Evolutionary conservation across 495 filamentous ascomycete species (phyloP).

Genomic region (Lichenothelia convexa): DNA sequence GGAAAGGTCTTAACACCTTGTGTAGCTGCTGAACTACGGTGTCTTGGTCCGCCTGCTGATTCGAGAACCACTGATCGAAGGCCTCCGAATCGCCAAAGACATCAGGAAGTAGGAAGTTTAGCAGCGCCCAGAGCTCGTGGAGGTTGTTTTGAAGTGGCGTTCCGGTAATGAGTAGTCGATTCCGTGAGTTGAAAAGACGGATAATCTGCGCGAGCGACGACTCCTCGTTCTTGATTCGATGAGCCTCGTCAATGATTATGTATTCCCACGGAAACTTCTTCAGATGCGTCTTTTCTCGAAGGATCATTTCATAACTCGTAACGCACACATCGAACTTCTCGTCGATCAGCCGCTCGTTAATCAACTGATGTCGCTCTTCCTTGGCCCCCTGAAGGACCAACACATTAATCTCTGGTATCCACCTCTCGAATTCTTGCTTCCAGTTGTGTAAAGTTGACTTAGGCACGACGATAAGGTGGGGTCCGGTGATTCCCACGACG

Average conservation of each 20-base stretch:
- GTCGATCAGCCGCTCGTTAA: conserved; percentile 75
- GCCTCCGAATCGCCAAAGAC: conserved; percentile 94
- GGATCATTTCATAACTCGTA: conserved; percentile 93
- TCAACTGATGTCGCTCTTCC: conserved; percentile 74
- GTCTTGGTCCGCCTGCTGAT: conserved; percentile 76
- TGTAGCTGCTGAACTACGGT: conserved; percentile 95
- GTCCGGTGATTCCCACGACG: conserved; percentile 68
- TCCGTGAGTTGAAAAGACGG: conserved; percentile 88
- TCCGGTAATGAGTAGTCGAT: conserved; percentile 88
- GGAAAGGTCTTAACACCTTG: conserved; percentile 78
- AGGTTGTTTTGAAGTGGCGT: conserved; percentile 97
- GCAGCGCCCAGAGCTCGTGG: conserved; percentile 95
- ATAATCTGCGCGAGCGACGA: conserved; percentile 95
- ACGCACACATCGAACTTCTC: conserved; percentile 90
- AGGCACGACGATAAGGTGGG: conserved; percentile 86
- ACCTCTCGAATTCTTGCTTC: conserved; percentile 81
- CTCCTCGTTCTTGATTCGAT: conserved; percentile 98
- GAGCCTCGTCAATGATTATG: conserved; percentile 98
- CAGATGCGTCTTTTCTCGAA: conserved; percentile 84
- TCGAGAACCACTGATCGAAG: conserved; percentile 97
- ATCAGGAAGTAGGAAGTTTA: conserved; percentile 94
- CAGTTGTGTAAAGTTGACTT: conserved; percentile 99
- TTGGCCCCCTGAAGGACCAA: conserved; percentile 91
- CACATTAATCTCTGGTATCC: conserved; percentile 92
- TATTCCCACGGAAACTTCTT: conserved; percentile 99